These are phyloP conservation scores for Volvariella volvacea DNA, from an alignment of 1,284 basidiomycete genomes.

Conservation along the genomic window DNA sequence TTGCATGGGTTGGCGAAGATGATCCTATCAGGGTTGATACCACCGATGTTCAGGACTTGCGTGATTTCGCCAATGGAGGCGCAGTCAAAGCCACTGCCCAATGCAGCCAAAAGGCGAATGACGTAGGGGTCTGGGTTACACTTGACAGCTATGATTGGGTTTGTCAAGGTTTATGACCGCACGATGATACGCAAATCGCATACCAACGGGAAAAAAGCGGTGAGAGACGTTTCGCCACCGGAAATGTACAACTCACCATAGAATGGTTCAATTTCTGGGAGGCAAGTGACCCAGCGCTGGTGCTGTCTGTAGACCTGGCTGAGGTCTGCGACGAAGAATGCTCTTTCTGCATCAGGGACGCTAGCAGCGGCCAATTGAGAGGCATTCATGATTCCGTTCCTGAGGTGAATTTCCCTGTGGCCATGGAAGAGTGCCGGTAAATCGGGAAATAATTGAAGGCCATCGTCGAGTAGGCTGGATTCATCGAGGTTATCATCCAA, in stretches of 20 bases:
- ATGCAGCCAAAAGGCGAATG: conserved; percentile 80
- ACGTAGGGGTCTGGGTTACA: conserved; percentile 98
- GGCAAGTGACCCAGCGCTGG: conserved; percentile 73
- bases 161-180: too few relatives aligned
- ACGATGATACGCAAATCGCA: conserved; percentile 11
- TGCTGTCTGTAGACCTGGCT: conserved; percentile 86
- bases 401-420: conserved; percentile 64
- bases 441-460: conserved; percentile 47
- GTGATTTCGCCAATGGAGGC: conserved; percentile 96
- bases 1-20: conserved; percentile 99
- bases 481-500: neutral
- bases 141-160: conserved; percentile 68
- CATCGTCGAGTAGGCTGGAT: conserved; percentile 14
- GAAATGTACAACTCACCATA: conserved; percentile 55
- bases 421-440: conserved; percentile 63
- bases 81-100: conserved; percentile 96
- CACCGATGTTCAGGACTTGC: conserved; percentile 71
- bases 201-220: conserved; percentile 5
- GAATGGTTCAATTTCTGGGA: conserved; percentile 88
- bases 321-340: conserved; percentile 96
- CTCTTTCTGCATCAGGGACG: conserved; percentile 77
- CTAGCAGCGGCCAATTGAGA: conserved; percentile 41
- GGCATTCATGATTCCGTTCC: conserved; percentile 66
- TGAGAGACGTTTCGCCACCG: conserved; percentile 1
- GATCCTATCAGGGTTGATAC: conserved; percentile 71